Base-by-base conservation (phyloP, 2,329 filamentous ascomycete species). In the Colletotrichum australisinense region DNA sequence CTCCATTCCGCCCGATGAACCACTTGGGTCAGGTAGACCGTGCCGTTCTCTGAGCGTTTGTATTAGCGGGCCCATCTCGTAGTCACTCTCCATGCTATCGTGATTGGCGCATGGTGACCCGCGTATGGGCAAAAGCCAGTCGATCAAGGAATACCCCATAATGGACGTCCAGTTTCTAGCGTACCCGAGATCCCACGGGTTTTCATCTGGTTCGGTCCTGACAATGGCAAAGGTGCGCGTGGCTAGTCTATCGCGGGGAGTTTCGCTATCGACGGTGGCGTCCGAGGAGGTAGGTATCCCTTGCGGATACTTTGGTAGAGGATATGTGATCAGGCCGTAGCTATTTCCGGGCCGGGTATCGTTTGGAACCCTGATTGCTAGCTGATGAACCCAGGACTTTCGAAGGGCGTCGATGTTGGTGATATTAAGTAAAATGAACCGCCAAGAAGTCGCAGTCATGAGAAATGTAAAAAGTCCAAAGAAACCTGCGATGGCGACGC, bases 401-500 rank as follows among this genome's bases (percentile, higher is more conserved):
- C 87, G 88, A 30, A 97, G 86, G 71, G 92, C 90, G 80, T 99
- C 97, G 72, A 99, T 92, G 22, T 95, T 97, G 1, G 95, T 97
- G 59, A 92, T 87, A 79, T 98, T 98, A 66, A 88, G 84, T 59
- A 93, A 83, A 52, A 93, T 88, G 78, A 95, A 92, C 75, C 93
- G 90, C 52, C 93, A 80, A 4, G 94, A 94, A 59, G 92, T 95
- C 52, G 88, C 79, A 2, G 92, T 88, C 95, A 98, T 98, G 67
- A 92, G 90, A 26, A 89, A 86, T 0, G 93, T 88, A 81, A 98
- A 98, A n/a, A 98, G 81, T 52, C 90, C 90, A 78, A 98, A 98
- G 70, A 98, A 87, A 14, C 85, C 88, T 32, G 89, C 87, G 75
- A 97, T 80, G 56, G 85, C 93, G 38, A 98, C 81, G 11, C 88